Conservation (phyloP, 768 basidiomycete species). For the Termitomyces sp. region DNA sequence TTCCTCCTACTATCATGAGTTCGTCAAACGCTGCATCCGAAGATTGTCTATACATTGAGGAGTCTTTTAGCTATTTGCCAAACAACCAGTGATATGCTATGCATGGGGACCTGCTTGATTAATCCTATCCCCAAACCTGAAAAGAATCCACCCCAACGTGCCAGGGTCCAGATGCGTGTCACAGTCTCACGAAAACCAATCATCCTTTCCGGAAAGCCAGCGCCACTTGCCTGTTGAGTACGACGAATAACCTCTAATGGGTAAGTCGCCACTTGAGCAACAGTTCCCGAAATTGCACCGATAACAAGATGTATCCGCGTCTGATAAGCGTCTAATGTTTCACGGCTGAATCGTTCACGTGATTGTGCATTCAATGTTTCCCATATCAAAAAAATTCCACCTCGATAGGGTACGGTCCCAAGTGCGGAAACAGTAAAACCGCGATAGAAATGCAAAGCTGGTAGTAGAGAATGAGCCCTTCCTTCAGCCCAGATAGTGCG, state of each 20-base stretch:
- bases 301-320: conserved; percentile 24
- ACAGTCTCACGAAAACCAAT: conserved; percentile 22
- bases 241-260: conserved; percentile 25
- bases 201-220: conserved; percentile 20
- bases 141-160: conserved; percentile 25
- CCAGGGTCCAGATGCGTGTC: conserved; percentile 16
- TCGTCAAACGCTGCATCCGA: neutral
- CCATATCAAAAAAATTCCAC: conserved; percentile 25
- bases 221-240: conserved; percentile 26
- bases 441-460: conserved; percentile 7
- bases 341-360: conserved; percentile 13
- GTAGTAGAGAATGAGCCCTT: neutral
- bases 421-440: conserved; percentile 5
- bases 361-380: conserved; percentile 25
- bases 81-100: conserved; percentile 22
- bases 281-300: conserved; percentile 23
- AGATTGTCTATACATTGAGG: neutral
- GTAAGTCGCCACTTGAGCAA: conserved; percentile 22
- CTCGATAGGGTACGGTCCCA: conserved; percentile 20
- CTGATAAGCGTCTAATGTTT: conserved; percentile 18
- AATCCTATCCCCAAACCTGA: conserved; percentile 23
- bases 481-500: conserved; percentile 5
- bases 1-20: no score
- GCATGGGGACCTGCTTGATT: conserved; percentile 26
- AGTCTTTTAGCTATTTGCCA: conserved; percentile 18